Evolutionary conservation across 345 rosid species (phyloP).

Genomic region (Brassica juncea): DNA sequence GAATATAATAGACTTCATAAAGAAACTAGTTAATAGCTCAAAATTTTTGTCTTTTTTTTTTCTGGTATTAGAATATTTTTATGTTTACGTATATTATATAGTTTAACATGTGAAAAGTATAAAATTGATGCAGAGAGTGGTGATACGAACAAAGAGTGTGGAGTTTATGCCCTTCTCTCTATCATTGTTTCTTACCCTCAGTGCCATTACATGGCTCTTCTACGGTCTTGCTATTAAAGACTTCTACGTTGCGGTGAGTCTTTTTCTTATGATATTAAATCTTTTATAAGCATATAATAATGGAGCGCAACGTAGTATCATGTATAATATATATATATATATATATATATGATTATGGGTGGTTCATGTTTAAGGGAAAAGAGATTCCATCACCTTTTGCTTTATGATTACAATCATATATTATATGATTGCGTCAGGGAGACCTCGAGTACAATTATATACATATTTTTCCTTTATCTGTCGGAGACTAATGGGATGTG

Average conservation of each 20-base stretch:
- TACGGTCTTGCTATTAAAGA: slow-evolving; percentile 58
- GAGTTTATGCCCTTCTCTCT: slow-evolving; percentile 66
- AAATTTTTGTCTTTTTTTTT: background rate
- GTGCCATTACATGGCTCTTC: slow-evolving; percentile 61
- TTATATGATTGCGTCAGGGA: slow-evolving; percentile 28
- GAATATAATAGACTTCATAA: slow-evolving; percentile 1
- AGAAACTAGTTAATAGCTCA: slow-evolving; percentile 2
- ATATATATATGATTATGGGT: slow-evolving; percentile 13
- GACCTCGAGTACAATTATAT: background rate
- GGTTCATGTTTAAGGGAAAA: slow-evolving; percentile 28
- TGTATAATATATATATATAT: slow-evolving; percentile 26
- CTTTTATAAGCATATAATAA: background rate
- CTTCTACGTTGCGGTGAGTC: slow-evolving; percentile 51
- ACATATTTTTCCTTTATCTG: background rate
- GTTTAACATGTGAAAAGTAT: slow-evolving; percentile 8
- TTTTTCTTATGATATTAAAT: background rate
- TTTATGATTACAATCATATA: slow-evolving; percentile 31
- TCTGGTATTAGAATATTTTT: slow-evolving; percentile 5
- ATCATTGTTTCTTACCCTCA: slow-evolving; percentile 59
- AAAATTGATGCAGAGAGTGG: slow-evolving; percentile 42
- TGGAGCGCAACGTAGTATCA: slow-evolving; percentile 28
- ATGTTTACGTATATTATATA: slow-evolving; percentile 23
- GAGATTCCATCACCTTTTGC: slow-evolving; percentile 30
- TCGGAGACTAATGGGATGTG: slow-evolving; percentile 7
- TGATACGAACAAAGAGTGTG: slow-evolving; percentile 57